These are phyloP conservation scores for Epichloe glyceriae DNA, from an alignment of 2,329 filamentous ascomycete genomes.

Conservation along the genomic window DNA sequence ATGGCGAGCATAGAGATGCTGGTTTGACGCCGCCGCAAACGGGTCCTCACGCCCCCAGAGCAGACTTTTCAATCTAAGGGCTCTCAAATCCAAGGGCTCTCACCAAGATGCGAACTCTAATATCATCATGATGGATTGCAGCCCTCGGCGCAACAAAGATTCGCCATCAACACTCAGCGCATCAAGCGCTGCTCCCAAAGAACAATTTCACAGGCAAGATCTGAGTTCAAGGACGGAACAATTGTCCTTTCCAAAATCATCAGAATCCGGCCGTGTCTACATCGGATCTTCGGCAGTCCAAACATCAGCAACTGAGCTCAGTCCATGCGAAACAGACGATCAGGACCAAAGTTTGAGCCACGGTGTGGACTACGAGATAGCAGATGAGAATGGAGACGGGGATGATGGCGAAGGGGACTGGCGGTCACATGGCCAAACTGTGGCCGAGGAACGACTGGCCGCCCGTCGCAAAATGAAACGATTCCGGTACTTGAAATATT, in stretches of 20 bases:
- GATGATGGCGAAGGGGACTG: constrained; percentile 15
- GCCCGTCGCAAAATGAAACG: constrained; percentile 61
- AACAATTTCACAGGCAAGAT: neutral
- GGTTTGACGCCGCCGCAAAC: neutral
- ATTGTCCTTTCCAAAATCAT: neutral
- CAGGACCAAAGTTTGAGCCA: constrained; percentile 26
- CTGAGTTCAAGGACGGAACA: neutral
- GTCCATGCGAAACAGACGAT: constrained; percentile 25
- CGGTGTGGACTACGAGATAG: constrained; percentile 37
- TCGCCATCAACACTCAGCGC: neutral
- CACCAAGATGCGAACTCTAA: neutral
- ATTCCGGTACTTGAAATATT: constrained; percentile 47
- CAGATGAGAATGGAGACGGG: constrained; percentile 46
- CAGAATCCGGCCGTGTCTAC: neutral
- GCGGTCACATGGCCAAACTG: constrained; percentile 33
- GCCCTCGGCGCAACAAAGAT: neutral
- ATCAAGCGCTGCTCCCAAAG: neutral
- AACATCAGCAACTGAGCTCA: constrained; percentile 18
- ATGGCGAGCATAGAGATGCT: neutral
- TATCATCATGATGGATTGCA: neutral
- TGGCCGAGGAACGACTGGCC: constrained; percentile 39
- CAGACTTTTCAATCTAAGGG: neutral
- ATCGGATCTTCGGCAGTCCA: constrained; percentile 7
- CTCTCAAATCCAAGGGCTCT: neutral
- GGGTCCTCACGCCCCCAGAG: neutral